Percentiles rank a stretch among this genome's conserved stretches.
phyloP scores from a whole-genome alignment of 1,284 basidiomycete genomes.

The Tilletia horrida region DNA sequence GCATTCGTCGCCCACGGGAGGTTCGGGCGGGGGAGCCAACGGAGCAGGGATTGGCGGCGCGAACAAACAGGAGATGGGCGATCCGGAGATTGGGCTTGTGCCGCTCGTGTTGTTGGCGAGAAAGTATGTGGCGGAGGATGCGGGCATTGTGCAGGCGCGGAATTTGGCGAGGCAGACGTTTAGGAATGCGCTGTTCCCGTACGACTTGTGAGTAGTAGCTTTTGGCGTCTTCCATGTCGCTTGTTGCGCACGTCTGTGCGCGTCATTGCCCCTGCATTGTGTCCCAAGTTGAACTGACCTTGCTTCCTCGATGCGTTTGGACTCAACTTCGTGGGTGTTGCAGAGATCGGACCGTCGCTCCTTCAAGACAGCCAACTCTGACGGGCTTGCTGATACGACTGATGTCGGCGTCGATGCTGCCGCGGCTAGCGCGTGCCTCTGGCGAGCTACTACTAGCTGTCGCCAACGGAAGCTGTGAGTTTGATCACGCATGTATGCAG shows the following conservation, averaged over 20 bases:
- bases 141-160: conserved; percentile 15
- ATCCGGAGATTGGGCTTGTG: conserved; percentile 38
- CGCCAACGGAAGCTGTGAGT: conserved; percentile 29
- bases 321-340: background rate
- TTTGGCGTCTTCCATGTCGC: no score
- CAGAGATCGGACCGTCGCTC: conserved; percentile 30
- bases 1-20: no score
- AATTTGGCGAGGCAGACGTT: conserved; percentile 20
- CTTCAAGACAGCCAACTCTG: conserved; percentile 37
- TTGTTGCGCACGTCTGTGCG: background rate
- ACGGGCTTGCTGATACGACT: conserved; percentile 36
- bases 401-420: conserved; percentile 35
- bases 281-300: no score
- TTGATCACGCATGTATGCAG: background rate
- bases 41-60: no score
- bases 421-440: conserved; percentile 33
- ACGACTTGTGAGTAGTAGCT: conserved; percentile 25
- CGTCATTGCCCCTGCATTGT: no score
- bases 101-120: conserved; percentile 38
- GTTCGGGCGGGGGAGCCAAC: no score
- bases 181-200: conserved; percentile 27
- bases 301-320: background rate
- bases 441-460: conserved; percentile 41
- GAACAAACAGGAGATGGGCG: background rate
- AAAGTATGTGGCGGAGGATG: conserved; percentile 36